Evolutionary conservation across 2,329 filamentous ascomycete species (phyloP).

Genomic region (Albifimbria verrucaria): DNA sequence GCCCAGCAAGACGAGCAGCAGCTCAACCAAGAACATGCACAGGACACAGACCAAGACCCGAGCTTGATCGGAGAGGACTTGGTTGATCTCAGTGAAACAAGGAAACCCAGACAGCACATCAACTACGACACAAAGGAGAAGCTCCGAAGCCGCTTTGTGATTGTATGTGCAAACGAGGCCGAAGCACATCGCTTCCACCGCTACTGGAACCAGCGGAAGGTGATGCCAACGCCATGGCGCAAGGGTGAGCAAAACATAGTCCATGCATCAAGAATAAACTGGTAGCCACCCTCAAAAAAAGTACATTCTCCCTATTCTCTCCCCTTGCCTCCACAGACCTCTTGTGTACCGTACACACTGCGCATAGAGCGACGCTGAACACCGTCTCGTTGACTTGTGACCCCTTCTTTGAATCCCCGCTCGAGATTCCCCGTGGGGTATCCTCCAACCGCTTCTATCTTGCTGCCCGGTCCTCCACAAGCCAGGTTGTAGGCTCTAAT

Average conservation of each 20-base stretch:
- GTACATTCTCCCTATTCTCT: neutral
- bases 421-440: no score
- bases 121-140: constrained; percentile 16
- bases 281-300: constrained; percentile 20
- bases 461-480: no score
- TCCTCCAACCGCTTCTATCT: no score
- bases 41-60: constrained; percentile 9
- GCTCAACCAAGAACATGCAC: neutral
- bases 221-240: constrained; percentile 14
- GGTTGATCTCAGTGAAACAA: constrained; percentile 8
- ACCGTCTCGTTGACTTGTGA: no score
- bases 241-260: constrained; percentile 16
- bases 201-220: constrained; percentile 34
- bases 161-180: constrained; percentile 26
- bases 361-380: no score
- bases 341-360: no score
- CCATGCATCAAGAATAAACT: constrained; percentile 28
- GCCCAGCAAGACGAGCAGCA: neutral
- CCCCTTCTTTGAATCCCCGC: no score
- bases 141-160: constrained; percentile 25
- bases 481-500: neutral
- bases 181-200: constrained; percentile 38
- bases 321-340: neutral
- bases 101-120: constrained; percentile 7
- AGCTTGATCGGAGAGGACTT: constrained; percentile 11